phyloP scores from a whole-genome alignment of 352 stramenopile species.

The Phytophthora cajani region DNA sequence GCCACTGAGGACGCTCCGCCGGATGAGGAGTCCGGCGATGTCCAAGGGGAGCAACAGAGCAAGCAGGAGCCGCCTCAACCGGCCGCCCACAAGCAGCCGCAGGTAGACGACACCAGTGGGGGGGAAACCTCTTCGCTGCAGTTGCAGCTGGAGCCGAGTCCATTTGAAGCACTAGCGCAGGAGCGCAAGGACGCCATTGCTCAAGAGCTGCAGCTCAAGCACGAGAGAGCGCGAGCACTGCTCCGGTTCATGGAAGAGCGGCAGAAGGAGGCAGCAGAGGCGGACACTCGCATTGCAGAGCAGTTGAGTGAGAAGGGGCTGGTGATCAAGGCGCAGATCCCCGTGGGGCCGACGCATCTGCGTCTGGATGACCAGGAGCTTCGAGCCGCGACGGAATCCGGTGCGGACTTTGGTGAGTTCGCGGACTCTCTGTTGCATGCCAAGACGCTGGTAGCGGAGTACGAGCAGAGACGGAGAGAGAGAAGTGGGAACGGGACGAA shows the following conservation, averaged over 20 bases:
- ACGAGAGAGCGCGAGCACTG: conserved; percentile 39
- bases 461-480: conserved; percentile 48
- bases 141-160: conserved; percentile 14
- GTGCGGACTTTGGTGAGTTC: conserved; percentile 54
- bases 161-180: conserved; percentile 46
- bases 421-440: conserved; percentile 56
- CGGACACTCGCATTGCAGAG: conserved; percentile 51
- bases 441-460: conserved; percentile 62
- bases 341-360: conserved; percentile 69
- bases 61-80: not conserved
- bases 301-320: conserved; percentile 62
- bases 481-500: conserved; percentile 55
- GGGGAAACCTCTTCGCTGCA: not conserved
- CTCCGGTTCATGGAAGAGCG: conserved; percentile 61
- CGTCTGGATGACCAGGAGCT: conserved; percentile 55
- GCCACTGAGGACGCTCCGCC: not conserved
- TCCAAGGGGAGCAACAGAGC: not conserved
- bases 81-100: not conserved
- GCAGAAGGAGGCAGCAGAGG: conserved; percentile 44
- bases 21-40: not conserved
- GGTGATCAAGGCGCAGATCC: conserved; percentile 79
- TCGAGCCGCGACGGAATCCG: not conserved
- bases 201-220: conserved; percentile 35
- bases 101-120: not conserved
- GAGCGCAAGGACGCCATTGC: conserved; percentile 49